Evolutionary conservation across 2,329 filamentous ascomycete genomes (phyloP).

Genomic region (Bipolaris cookei): DNA sequence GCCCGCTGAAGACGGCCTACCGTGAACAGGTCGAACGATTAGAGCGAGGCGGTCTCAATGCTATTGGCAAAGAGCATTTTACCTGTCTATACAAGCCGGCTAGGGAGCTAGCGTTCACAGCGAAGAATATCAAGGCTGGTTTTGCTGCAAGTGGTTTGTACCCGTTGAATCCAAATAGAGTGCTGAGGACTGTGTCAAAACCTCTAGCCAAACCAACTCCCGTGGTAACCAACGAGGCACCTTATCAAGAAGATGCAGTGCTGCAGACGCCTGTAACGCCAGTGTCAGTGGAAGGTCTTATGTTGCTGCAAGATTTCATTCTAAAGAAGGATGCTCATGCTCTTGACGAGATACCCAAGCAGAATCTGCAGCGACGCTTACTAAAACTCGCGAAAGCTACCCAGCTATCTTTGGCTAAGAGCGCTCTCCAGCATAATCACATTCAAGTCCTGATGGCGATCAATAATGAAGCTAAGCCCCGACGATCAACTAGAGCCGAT

Average conservation of each 20-base stretch:
- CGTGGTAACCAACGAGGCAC: not conserved
- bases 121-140: slow-evolving; percentile 39
- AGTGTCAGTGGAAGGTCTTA: slow-evolving; percentile 27
- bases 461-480: not conserved
- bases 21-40: slow-evolving; percentile 16
- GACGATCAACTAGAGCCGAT: not conserved
- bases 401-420: not conserved
- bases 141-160: slow-evolving; percentile 35
- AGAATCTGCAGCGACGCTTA: not conserved
- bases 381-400: not conserved
- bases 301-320: slow-evolving; percentile 24
- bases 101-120: slow-evolving; percentile 29
- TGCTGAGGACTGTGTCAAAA: slow-evolving; percentile 36
- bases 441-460: not conserved
- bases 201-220: not conserved
- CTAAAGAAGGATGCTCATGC: not conserved
- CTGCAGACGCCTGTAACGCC: slow-evolving; percentile 1
- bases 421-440: not conserved
- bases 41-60: slow-evolving; percentile 15
- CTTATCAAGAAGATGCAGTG: slow-evolving; percentile 22
- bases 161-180: slow-evolving; percentile 42
- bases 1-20: not conserved
- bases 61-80: slow-evolving; percentile 26
- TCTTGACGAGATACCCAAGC: not conserved
- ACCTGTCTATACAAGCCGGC: slow-evolving; percentile 32